Base-by-base conservation (phyloP, 495 filamentous ascomycete genomes). In the Choiromyces venosus region DNA sequence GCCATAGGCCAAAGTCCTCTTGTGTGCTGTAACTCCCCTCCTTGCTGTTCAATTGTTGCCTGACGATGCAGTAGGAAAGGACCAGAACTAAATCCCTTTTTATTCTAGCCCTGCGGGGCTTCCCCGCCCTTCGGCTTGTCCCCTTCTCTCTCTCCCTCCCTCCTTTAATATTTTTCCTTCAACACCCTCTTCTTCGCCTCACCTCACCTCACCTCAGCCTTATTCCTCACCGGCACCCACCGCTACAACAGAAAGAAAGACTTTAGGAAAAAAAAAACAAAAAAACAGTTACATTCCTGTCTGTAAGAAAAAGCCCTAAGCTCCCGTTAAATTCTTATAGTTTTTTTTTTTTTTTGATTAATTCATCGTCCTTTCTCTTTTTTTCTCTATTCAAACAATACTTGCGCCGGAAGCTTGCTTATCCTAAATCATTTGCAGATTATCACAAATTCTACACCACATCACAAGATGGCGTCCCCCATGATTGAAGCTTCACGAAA, bases 401-500 rank as follows among this genome's bases (percentile, higher is more conserved):
- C 52, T 33, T 33, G 52, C 52, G 29, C 25, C 52, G 52, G 52
- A 61, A 61, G 52, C 52, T 61, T 61, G 52, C 52, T 33, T 33
- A 61, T 33, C 52, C 25, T 2, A 25, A 33, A 61, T 33, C 52
- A 33, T 12, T 25, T 33, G 29, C 52, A 61, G 52, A 61, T 61
- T 33, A 10, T 61, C 25, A 39, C 44, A 37, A 70, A 37, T 18
- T 18, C 36, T 66, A 36, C 64, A 61, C 16, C 52, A 76, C 9
- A 68, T 39, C 61, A 12, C 69, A 82, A 75, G 76, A 85, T 81
- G 81, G 73, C 70, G 66, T 79, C 70, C 33, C 65, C 71, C 69
- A 88, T 91, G 73, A 82, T 86, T 73, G 84, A 84, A 67, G 90
- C 88, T 80, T 90, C 90, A 12, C 84, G 85, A 77, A 88, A 87